Evolutionary conservation across 768 basidiomycete species (phyloP).

Genomic region (Symmetrospora coprosmae): DNA sequence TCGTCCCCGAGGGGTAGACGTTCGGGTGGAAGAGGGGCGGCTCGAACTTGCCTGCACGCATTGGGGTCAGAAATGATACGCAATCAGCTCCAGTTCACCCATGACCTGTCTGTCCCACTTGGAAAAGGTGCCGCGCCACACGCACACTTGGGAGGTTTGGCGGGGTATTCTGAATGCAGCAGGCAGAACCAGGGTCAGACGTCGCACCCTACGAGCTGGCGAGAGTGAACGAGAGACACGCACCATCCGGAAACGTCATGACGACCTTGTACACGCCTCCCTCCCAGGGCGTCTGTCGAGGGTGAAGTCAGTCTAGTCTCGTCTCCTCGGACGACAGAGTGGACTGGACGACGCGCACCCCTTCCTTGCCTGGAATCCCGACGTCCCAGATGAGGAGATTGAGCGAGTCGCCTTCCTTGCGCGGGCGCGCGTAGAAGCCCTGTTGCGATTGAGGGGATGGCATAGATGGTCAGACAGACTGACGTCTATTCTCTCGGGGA

Average conservation of each 20-base stretch:
- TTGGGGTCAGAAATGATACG: neutral
- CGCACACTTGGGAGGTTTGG: slow-evolving; percentile 83
- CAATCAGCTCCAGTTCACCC: neutral
- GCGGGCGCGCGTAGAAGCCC: slow-evolving; percentile 95
- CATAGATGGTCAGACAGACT: slow-evolving; percentile 1
- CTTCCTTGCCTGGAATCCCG: slow-evolving; percentile 84
- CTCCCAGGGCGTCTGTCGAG: slow-evolving; percentile 83
- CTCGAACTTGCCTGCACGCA: slow-evolving; percentile 70
- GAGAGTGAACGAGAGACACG: slow-evolving; percentile 14
- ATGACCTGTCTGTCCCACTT: no score
- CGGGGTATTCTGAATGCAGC: slow-evolving; percentile 62
- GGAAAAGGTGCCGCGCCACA: slow-evolving; percentile 22
- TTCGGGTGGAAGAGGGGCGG: slow-evolving; percentile 96
- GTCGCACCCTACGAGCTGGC: neutral
- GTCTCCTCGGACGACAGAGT: neutral
- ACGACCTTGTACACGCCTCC: slow-evolving; percentile 82
- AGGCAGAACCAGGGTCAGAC: neutral
- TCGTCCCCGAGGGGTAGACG: slow-evolving; percentile 96
- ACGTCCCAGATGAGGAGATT: slow-evolving; percentile 98
- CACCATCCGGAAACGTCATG: slow-evolving; percentile 96
- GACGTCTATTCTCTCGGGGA: neutral
- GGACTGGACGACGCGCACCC: slow-evolving; percentile 46
- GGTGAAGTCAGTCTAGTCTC: neutral
- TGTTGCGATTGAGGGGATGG: slow-evolving; percentile 36
- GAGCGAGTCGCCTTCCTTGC: slow-evolving; percentile 79